These are phyloP conservation scores for Hypoxylon rickii DNA, from an alignment of 495 filamentous ascomycete genomes.

Conservation along the genomic window DNA sequence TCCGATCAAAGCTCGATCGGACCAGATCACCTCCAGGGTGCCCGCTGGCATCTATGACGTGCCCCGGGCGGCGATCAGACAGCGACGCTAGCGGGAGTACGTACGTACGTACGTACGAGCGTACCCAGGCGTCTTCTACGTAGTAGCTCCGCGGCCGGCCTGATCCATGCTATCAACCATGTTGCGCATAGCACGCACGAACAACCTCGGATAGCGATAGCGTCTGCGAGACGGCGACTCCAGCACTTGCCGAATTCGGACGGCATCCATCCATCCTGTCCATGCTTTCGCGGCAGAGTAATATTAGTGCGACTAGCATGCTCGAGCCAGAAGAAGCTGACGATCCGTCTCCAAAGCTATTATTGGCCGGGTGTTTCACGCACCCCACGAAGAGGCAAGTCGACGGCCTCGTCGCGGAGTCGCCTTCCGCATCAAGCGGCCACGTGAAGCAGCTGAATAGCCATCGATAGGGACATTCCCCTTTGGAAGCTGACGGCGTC, in stretches of 20 bases:
- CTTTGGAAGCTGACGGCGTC: background rate
- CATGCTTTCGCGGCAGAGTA: background rate
- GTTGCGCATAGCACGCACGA: too few species aligned
- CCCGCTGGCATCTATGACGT: slow-evolving; percentile 5
- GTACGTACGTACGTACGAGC: background rate
- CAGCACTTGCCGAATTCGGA: background rate
- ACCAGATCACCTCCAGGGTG: slow-evolving; percentile 14
- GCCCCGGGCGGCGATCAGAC: background rate
- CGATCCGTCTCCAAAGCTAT: background rate
- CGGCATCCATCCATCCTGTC: too few species aligned
- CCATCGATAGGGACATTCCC: background rate
- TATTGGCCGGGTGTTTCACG: slow-evolving; percentile 6
- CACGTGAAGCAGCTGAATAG: background rate
- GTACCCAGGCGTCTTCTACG: too few species aligned
- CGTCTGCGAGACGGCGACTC: background rate
- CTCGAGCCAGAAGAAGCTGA: background rate
- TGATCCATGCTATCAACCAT: background rate
- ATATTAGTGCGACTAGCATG: background rate
- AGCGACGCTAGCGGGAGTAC: background rate
- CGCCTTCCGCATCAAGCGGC: slow-evolving; percentile 4
- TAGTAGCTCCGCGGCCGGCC: too few species aligned
- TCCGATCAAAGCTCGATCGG: background rate
- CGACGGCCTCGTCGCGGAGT: background rate
- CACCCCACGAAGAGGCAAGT: slow-evolving; percentile 2
- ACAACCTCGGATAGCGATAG: too few species aligned